phyloP scores from a whole-genome alignment of 2,329 filamentous ascomycete species.

The Cadophora sp. region DNA sequence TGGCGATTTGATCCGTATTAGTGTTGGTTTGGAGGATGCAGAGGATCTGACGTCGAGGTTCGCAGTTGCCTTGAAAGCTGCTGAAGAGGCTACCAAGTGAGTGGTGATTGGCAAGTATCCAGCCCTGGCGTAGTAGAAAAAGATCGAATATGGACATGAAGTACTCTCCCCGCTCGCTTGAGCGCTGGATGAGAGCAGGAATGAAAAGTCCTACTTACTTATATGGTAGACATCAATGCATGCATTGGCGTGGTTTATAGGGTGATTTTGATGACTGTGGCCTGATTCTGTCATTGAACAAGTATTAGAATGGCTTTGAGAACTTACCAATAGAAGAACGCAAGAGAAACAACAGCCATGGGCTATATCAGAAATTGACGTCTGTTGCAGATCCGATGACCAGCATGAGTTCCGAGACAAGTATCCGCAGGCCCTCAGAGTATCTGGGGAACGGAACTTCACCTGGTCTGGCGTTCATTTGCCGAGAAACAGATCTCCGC shows the following conservation, averaged over 20 bases:
- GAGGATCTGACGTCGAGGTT: constrained; percentile 70
- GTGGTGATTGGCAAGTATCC: neutral
- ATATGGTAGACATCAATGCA: neutral
- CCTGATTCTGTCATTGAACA: neutral
- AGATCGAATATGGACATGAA: neutral
- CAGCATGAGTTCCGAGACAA: neutral
- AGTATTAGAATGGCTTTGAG: too few relatives aligned
- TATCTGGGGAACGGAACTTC: neutral
- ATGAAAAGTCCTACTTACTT: neutral
- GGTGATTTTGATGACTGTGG: neutral
- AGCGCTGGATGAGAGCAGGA: neutral
- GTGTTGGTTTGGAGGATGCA: constrained; percentile 86
- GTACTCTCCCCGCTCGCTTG: neutral
- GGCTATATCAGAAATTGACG: neutral
- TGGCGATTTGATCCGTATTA: constrained; percentile 80
- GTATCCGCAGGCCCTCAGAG: neutral
- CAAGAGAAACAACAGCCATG: neutral
- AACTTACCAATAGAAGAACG: neutral
- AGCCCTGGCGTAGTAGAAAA: neutral
- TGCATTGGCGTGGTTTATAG: neutral
- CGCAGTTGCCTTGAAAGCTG: constrained; percentile 70
- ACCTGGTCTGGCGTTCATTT: too few relatives aligned
- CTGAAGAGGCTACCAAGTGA: constrained; percentile 39
- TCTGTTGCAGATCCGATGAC: neutral
- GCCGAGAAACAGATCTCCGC: too few relatives aligned